phyloP scores from a whole-genome alignment of 1,139 yeast species.

The Taphrina sp. region DNA sequence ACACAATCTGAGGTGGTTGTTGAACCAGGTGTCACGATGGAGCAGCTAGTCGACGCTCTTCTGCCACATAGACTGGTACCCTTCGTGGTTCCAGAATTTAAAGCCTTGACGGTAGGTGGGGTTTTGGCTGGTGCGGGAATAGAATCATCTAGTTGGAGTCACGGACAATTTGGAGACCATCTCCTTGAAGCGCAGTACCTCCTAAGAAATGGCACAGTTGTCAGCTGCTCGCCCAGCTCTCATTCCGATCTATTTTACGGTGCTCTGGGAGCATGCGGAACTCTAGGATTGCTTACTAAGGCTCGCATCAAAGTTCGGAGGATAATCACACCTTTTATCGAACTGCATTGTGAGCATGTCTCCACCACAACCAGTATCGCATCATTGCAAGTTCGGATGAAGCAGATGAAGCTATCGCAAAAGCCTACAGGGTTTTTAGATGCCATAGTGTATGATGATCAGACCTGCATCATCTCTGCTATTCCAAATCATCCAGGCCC shows the following conservation, averaged over 20 bases:
- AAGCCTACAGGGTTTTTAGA: not conserved
- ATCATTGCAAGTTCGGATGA: conserved; percentile 1
- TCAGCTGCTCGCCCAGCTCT: not conserved
- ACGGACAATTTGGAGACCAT: conserved; percentile 13
- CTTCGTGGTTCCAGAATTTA: conserved; percentile 19
- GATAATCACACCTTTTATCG: not conserved
- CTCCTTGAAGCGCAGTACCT: conserved; percentile 2
- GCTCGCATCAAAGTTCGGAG: conserved; percentile 5
- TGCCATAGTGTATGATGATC: conserved; percentile 1
- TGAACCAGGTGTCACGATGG: conserved; percentile 23
- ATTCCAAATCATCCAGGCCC: not conserved
- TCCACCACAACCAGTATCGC: not conserved
- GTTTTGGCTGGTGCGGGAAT: conserved; percentile 21
- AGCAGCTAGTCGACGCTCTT: conserved; percentile 15
- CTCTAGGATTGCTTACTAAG: conserved; percentile 7
- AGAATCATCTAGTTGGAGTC: conserved; percentile 18
- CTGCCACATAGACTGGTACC: conserved; percentile 15
- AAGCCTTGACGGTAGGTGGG: conserved; percentile 19
- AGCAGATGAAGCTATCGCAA: not conserved
- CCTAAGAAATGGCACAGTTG: conserved; percentile 5
- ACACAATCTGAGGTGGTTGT: not conserved
- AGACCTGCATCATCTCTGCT: not conserved
- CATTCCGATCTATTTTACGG: conserved; percentile 12
- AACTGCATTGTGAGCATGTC: not conserved
- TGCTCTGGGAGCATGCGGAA: conserved; percentile 15